Percentiles rank a stretch among this genome's conserved stretches.
Evolutionary conservation across 331 rosid genomes (phyloP).

Genomic region (Rosa hybrid): DNA sequence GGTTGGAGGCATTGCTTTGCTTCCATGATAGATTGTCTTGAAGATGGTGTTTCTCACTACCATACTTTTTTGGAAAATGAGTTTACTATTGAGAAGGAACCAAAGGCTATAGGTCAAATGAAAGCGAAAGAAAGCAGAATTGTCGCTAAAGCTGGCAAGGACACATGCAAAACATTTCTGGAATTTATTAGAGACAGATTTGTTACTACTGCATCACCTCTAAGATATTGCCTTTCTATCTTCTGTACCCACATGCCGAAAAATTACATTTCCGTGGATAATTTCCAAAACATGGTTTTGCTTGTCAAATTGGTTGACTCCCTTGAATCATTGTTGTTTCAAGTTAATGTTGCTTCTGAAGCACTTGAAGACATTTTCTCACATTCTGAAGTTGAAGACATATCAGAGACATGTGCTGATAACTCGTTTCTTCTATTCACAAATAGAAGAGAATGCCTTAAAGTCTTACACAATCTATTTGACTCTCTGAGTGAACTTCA

Average conservation of each 20-base stretch:
- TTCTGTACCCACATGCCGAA: conserved; percentile 54
- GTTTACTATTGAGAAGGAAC: conserved; percentile 22
- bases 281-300: conserved; percentile 28
- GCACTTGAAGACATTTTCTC: conserved; percentile 42
- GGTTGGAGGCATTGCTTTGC: conserved; percentile 59
- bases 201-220: conserved; percentile 23
- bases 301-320: conserved; percentile 35
- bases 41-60: conserved; percentile 56
- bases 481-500: conserved; percentile 39
- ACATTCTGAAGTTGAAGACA: conserved; percentile 13
- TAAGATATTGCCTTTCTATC: conserved; percentile 36
- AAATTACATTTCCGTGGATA: conserved; percentile 37
- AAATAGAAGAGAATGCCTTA: conserved; percentile 47
- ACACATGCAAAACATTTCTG: conserved; percentile 43
- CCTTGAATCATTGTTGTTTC: conserved; percentile 38
- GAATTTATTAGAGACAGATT: conserved; percentile 53
- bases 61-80: conserved; percentile 42
- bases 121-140: conserved; percentile 1
- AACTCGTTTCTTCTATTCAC: conserved; percentile 8
- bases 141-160: conserved; percentile 16
- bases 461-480: conserved; percentile 36
- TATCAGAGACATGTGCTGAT: conserved; percentile 1
- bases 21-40: conserved; percentile 58
- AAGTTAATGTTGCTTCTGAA: conserved; percentile 26
- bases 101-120: conserved; percentile 1